These are phyloP conservation scores for Salix purpurea DNA, from an alignment of 345 rosid species.

Conservation along the genomic window DNA sequence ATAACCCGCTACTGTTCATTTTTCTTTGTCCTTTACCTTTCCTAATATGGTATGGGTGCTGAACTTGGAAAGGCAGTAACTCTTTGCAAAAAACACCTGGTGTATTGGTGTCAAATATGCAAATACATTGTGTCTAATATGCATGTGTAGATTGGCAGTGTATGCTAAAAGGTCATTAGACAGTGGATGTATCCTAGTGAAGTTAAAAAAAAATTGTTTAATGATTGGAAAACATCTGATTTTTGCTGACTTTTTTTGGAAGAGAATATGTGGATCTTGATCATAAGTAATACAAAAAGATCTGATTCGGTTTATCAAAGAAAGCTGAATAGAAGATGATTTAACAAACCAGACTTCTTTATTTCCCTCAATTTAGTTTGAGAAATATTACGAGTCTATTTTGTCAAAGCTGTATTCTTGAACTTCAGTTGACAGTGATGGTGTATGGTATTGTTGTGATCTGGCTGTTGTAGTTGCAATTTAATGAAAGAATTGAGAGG, in stretches of 20 bases:
- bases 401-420: background rate
- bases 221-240: background rate
- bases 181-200: background rate
- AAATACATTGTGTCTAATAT: background rate
- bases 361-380: background rate
- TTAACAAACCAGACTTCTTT: background rate
- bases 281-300: background rate
- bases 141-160: background rate
- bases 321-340: background rate
- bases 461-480: background rate
- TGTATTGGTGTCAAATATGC: background rate
- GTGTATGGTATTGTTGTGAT: background rate
- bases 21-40: background rate
- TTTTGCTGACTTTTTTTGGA: background rate
- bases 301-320: background rate
- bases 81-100: background rate
- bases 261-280: background rate
- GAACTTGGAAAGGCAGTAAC: constrained; percentile 2
- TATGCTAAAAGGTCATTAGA: background rate
- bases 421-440: background rate
- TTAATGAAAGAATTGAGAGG: background rate
- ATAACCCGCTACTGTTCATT: constrained; percentile 11
- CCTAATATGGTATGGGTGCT: constrained; percentile 7
- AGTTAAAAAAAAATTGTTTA: background rate
- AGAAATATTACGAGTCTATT: background rate